Evolutionary conservation across 225 moss, liverwort and hornwort genomes (phyloP).

Genomic region (Pleurozium schreberi): DNA sequence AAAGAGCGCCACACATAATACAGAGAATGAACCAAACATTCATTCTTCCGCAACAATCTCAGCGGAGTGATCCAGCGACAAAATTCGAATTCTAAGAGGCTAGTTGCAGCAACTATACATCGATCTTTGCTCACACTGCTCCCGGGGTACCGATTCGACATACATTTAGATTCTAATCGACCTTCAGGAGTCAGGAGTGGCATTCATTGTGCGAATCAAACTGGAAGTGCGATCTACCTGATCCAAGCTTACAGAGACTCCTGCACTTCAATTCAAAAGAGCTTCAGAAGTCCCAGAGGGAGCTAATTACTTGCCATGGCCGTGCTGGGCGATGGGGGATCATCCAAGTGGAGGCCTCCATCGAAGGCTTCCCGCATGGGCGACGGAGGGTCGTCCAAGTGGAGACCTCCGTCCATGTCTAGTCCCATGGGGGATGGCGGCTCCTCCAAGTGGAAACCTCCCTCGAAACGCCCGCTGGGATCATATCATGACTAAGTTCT

Average conservation of each 20-base stretch:
- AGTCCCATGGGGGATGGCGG: too few species aligned
- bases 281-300: too few species aligned
- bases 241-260: neutral
- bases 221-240: neutral
- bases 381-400: too few species aligned
- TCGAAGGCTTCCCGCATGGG: too few species aligned
- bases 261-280: too few species aligned
- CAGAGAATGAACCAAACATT: neutral
- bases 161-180: neutral
- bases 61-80: neutral
- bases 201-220: neutral
- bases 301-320: too few species aligned
- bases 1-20: neutral
- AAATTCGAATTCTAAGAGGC: neutral
- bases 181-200: too few species aligned
- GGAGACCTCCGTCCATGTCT: too few species aligned
- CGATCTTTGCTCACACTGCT: neutral
- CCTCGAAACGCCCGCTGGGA: too few species aligned
- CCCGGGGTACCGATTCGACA: neutral
- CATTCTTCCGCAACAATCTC: neutral
- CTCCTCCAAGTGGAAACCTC: too few species aligned
- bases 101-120: neutral
- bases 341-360: too few species aligned
- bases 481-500: neutral
- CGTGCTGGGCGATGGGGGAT: too few species aligned